Evolutionary conservation across 106 monocot genomes (phyloP), one percentile per base, ranked within the genome.

Genomic region (Xerophyta viscosa): DNA sequence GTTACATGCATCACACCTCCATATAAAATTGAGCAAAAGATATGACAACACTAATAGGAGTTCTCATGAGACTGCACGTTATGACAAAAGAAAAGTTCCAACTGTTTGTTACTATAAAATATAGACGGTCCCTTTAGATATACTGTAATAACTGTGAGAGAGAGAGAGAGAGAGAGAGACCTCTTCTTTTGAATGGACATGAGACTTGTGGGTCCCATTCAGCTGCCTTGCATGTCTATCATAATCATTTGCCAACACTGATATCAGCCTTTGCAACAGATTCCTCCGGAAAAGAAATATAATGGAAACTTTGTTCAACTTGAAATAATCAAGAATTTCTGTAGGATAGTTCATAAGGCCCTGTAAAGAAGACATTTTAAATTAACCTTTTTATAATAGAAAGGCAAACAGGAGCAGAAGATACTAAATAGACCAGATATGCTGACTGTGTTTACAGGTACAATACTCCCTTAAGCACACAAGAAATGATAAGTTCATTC

Each of bases 151-250:
- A 25, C 8, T 50, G 8, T 25, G 6, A 27, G 6, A 26, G 20
- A 48, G 11, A 27, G 27, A 36, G 52, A 50, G 22, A 29, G 21
- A 31, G 19, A 45, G 18, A 45, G 6, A 25, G 37, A 79, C 79
- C 72, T 74, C 79, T 57, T 73, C 33, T 36, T 36, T 36, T 36
- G 33, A 36, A 36, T 27, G 30, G 69, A 82, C 76, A 65, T 76
- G 81, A 20, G 76, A 63, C 48, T 77, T 82, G 71, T 82, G 81
- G 29, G 64, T 82, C 15, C 81, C 76, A 76, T 82, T 76, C 13
- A 82, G 60, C 46, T 72, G 81, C 64, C 76, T 82, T 27, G 64
- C 81, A 55, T 57, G 53, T 72, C 72, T 67, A 42, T 82, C 81
- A 69, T 82, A 69, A 61, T 67, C 66, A 72, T 82, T 82, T 24